Evolutionary conservation across 495 filamentous ascomycete species (phyloP).

Genomic region (Collariella sp.): DNA sequence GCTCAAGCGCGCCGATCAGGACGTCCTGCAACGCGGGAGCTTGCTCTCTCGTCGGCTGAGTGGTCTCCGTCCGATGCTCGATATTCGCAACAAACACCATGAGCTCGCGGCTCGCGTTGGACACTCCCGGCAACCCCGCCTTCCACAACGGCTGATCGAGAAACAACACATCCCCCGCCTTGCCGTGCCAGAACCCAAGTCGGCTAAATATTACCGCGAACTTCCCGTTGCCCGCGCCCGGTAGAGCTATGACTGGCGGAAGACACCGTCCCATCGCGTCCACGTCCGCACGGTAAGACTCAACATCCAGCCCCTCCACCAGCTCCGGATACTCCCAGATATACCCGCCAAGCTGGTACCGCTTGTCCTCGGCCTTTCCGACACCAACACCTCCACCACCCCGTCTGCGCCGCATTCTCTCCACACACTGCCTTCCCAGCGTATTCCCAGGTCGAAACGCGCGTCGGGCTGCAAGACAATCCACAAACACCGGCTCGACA

Average conservation of each 20-base stretch:
- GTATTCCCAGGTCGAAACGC: no score
- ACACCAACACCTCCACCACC: not conserved
- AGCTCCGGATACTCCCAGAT: not conserved
- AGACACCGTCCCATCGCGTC: not conserved
- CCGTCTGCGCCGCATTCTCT: not conserved
- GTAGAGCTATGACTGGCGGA: not conserved
- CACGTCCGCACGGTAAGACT: no score
- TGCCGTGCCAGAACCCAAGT: not conserved
- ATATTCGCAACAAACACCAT: not conserved
- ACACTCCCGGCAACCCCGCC: not conserved
- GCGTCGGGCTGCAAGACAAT: no score
- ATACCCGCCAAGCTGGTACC: no score
- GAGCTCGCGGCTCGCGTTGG: not conserved
- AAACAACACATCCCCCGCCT: conserved; percentile 15
- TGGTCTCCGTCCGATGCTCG: not conserved
- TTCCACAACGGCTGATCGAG: conserved; percentile 17
- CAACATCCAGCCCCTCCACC: not conserved
- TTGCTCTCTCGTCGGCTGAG: conserved; percentile 2
- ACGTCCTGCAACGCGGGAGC: conserved; percentile 19
- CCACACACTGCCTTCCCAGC: no score
- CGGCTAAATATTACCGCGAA: not conserved
- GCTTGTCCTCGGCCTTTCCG: not conserved
- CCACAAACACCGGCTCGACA: no score
- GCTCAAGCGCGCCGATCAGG: conserved; percentile 17
- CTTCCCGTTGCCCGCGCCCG: not conserved